Base-by-base conservation (phyloP, 208 protist genomes). In the Tritrichomonas musculus region DNA sequence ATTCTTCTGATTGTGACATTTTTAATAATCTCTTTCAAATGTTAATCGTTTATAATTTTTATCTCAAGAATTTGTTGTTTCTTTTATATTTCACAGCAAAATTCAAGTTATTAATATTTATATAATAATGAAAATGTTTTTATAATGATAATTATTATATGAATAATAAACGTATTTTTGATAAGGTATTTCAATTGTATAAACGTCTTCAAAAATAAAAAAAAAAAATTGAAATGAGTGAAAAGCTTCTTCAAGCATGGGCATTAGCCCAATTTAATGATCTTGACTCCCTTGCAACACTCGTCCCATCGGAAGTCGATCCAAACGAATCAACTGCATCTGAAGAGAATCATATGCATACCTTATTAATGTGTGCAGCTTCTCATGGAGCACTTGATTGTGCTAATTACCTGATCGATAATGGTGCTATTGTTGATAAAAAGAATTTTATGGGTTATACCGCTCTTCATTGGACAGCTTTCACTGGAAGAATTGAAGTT, bases 401-500 rank as follows among this genome's bases (percentile, higher is more conserved):
- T 39, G 22, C 77, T 17, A 53, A 88, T 57, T 88, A 39, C 39
- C 27, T 93, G 20, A 13, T 93, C 0, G 53, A 65, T 55, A 25
- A 55, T 39, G 92, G 55, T 57, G 92, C 92, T 20, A 57, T 55
- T 39, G 92, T 93, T 27, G 30, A 93, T 20, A n/a, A 33, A 53
- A 73, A 73, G 47, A 80, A 93, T 36, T 36, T 36, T 27, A 57
- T 57, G 44, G 92, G 92, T 30, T 82, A 69, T 47, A 93, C 92
- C 9, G 92, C 66, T 20, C 30, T 93, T 1, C 92, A 93, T 93
- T 80, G 92, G 66, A 27, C 25, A 0, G 92, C 92, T 36, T 93
- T 57, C 53, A 41, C 30, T 13, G 92, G 92, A 53, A 53, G 69
- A 36, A 57, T n/a, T 13, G 69, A 93, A 73, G 8, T 1, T 27